A percentile compares a stretch with the other conserved stretches of the same genome.
phyloP scores from a whole-genome alignment of 2,329 filamentous ascomycete species.

The Fusarium concolor region DNA sequence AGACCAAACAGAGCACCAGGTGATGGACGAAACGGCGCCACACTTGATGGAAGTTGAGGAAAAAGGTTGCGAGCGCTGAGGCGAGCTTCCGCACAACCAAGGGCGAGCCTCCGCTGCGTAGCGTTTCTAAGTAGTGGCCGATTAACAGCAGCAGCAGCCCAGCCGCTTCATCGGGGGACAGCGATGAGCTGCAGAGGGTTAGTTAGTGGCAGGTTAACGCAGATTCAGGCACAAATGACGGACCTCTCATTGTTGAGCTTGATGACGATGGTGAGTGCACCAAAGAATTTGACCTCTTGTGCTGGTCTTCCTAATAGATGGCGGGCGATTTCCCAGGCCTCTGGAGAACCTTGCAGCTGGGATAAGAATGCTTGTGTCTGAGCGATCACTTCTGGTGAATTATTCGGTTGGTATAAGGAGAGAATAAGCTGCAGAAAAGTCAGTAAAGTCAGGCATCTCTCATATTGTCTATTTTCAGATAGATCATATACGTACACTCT shows the following conservation, averaged over 20 bases:
- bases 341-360: conserved; percentile 78
- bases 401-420: conserved; percentile 66
- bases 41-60: conserved; percentile 74
- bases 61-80: conserved; percentile 81
- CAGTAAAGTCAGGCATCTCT: conserved; percentile 34
- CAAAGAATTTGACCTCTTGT: conserved; percentile 88
- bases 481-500: conserved; percentile 27
- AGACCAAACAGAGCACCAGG: conserved; percentile 65
- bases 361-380: conserved; percentile 79
- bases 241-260: conserved; percentile 94
- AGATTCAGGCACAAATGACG: conserved; percentile 39
- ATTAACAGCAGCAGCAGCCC: conserved; percentile 71
- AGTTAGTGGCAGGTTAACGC: background rate
- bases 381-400: conserved; percentile 59
- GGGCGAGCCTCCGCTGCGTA: conserved; percentile 63
- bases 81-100: conserved; percentile 80
- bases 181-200: conserved; percentile 53
- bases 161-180: conserved; percentile 68
- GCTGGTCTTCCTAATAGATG: conserved; percentile 75
- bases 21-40: conserved; percentile 76
- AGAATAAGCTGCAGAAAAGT: conserved; percentile 57
- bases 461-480: background rate
- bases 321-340: conserved; percentile 89
- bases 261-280: conserved; percentile 89
- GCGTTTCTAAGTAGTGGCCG: conserved; percentile 69